phyloP scores from a whole-genome alignment of 2,329 filamentous ascomycete species.

The Exophiala sideris region DNA sequence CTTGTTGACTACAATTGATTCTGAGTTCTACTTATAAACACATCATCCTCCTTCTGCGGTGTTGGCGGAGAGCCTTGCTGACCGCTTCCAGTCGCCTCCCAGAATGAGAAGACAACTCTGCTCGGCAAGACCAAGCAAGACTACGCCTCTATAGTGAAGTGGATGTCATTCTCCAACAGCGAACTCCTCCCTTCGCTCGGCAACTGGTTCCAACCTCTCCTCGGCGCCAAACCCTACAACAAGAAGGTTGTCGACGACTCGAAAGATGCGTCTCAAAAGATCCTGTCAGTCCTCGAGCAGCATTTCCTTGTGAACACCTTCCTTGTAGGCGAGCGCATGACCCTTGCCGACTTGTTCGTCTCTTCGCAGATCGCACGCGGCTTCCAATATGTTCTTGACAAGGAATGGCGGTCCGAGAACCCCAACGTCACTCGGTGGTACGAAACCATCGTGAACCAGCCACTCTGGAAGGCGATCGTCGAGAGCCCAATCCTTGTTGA shows the following conservation, averaged over 20 bases:
- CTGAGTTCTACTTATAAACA: constrained; percentile 54
- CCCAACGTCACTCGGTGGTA: constrained; percentile 92
- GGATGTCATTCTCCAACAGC: constrained; percentile 94
- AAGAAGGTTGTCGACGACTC: constrained; percentile 92
- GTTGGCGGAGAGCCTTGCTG: constrained; percentile 23
- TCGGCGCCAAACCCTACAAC: constrained; percentile 84
- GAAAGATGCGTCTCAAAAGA: constrained; percentile 65
- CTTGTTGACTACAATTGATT: constrained; percentile 91
- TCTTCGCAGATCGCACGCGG: constrained; percentile 76
- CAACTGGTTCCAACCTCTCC: constrained; percentile 81
- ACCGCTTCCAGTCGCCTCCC: constrained; percentile 73
- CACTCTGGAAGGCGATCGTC: constrained; percentile 79
- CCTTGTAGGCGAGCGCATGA: constrained; percentile 96
- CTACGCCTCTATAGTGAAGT: constrained; percentile 96
- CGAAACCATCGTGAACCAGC: constrained; percentile 88
- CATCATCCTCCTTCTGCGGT: constrained; percentile 3
- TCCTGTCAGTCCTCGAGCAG: constrained; percentile 71
- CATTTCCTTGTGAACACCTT: constrained; percentile 92
- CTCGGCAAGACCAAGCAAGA: constrained; percentile 99
- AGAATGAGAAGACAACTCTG: constrained; percentile 99
- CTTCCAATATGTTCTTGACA: constrained; percentile 93
- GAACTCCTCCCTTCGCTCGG: constrained; percentile 74
- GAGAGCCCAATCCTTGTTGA: constrained; percentile 76
- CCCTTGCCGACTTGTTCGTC: constrained; percentile 88
- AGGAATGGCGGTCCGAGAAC: constrained; percentile 77